Conservation (phyloP, 169 alveolate genomes). For the Plasmodium coatneyi region DNA sequence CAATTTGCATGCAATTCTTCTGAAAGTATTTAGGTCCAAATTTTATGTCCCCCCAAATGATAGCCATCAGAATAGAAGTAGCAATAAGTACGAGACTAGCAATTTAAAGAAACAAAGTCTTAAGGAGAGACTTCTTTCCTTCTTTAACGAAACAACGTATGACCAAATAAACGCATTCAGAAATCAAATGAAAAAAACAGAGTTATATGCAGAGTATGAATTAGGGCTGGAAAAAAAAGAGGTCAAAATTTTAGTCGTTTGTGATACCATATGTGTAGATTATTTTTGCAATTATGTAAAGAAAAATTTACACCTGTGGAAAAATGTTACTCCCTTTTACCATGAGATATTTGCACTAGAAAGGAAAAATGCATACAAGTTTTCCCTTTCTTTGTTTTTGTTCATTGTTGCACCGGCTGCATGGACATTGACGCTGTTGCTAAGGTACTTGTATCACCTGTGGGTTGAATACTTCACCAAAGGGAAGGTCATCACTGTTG, state of each 20-base stretch:
- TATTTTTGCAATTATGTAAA: constrained; percentile 46
- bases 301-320: constrained; percentile 29
- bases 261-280: constrained; percentile 75
- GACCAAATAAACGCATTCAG: constrained; percentile 58
- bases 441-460: constrained; percentile 27
- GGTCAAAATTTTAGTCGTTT: constrained; percentile 50
- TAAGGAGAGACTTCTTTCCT: constrained; percentile 17
- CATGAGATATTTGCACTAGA: constrained; percentile 61
- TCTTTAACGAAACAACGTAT: constrained; percentile 72
- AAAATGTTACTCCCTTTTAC: constrained; percentile 51
- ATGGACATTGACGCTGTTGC: constrained; percentile 51
- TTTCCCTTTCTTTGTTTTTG: constrained; percentile 44
- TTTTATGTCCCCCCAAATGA: constrained; percentile 15
- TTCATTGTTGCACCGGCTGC: constrained; percentile 67
- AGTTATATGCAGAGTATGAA: constrained; percentile 45
- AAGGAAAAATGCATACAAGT: constrained; percentile 60
- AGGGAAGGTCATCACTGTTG: constrained; percentile 73
- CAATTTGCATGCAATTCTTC: constrained; percentile 55
- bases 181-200: constrained; percentile 31
- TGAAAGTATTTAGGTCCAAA: constrained; percentile 40
- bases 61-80: not conserved
- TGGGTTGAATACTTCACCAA: constrained; percentile 75
- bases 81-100: not conserved
- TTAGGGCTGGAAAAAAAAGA: constrained; percentile 49
- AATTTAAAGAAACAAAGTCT: not conserved